phyloP scores from a whole-genome alignment of 1,284 basidiomycete species.

The Laetiporus sulphureus region DNA sequence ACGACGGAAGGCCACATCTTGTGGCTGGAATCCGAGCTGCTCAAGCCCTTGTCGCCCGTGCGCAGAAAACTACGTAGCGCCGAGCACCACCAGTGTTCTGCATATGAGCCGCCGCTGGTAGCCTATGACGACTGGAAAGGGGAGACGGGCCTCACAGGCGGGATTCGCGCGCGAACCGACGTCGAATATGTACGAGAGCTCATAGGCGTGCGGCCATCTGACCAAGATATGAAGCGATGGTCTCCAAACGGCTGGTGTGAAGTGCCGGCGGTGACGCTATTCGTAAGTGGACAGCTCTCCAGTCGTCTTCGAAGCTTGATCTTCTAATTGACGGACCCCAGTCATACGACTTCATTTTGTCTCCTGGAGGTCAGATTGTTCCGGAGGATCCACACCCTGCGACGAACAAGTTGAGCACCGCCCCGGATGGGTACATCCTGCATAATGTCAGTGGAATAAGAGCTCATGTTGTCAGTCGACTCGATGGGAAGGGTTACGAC shows the following conservation, averaged over 20 bases:
- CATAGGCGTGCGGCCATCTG: constrained; percentile 43
- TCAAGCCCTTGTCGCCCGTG: constrained; percentile 48
- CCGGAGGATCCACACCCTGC: constrained; percentile 68
- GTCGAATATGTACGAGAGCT: constrained; percentile 73
- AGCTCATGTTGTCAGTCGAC: constrained; percentile 65
- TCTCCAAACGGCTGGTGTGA: constrained; percentile 68
- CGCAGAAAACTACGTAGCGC: constrained; percentile 57
- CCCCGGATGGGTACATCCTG: constrained; percentile 68
- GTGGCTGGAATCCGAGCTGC: constrained; percentile 46
- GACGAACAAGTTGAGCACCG: constrained; percentile 52
- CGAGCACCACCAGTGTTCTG: constrained; percentile 69
- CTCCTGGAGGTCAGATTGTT: constrained; percentile 47
- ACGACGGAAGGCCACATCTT: constrained; percentile 94
- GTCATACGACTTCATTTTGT: constrained; percentile 78
- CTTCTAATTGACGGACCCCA: constrained; percentile 22
- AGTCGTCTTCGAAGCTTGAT: neutral
- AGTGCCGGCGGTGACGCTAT: constrained; percentile 60
- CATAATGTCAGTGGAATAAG: constrained; percentile 74
- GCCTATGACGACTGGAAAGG: constrained; percentile 26
- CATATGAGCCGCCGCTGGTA: constrained; percentile 45
- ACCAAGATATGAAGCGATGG: constrained; percentile 53
- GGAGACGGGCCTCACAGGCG: constrained; percentile 48
- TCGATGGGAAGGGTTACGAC: constrained; percentile 85
- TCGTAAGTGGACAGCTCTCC: constrained; percentile 41
- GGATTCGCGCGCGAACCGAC: constrained; percentile 67